phyloP scores from a whole-genome alignment of 257 asterid genomes.

The Solanum ossicruentum region DNA sequence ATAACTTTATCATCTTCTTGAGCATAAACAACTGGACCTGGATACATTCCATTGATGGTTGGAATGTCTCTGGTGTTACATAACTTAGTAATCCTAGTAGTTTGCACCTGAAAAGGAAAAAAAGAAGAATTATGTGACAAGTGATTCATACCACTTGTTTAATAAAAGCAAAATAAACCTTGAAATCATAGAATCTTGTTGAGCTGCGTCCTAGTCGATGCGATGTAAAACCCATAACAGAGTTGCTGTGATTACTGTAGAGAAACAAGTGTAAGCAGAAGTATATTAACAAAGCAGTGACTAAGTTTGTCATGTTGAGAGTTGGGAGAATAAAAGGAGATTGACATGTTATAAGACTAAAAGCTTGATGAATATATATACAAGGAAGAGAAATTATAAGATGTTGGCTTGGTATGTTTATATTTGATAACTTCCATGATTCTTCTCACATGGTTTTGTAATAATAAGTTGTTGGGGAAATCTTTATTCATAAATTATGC shows the following conservation, averaged over 20 bases:
- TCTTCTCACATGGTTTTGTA: slow-evolving; percentile 16
- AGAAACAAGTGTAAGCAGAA: slow-evolving; percentile 16
- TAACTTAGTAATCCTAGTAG: slow-evolving; percentile 32
- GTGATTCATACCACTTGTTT: not conserved
- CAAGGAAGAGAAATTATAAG: not conserved
- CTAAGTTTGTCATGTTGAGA: slow-evolving; percentile 18
- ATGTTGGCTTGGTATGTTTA: not conserved
- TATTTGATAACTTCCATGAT: slow-evolving; percentile 25
- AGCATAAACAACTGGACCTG: slow-evolving; percentile 53
- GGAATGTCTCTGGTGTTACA: slow-evolving; percentile 29
- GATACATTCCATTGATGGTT: slow-evolving; percentile 40
- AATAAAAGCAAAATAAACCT: slow-evolving; percentile 8
- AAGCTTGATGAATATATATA: not conserved
- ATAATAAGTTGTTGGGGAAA: slow-evolving; percentile 30
- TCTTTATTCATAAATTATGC: slow-evolving; percentile 1
- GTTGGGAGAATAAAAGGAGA: not conserved
- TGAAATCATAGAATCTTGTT: slow-evolving; percentile 40
- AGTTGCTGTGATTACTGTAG: not conserved
- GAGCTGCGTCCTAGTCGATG: slow-evolving; percentile 34
- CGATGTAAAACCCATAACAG: slow-evolving; percentile 10
- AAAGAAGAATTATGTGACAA: not conserved
- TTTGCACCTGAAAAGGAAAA: slow-evolving; percentile 22
- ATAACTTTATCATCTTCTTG: slow-evolving; percentile 50
- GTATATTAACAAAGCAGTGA: not conserved
- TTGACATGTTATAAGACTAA: not conserved